Evolutionary conservation across 2,329 filamentous ascomycete species (phyloP).

Genomic region (Venturiaceae sp.): DNA sequence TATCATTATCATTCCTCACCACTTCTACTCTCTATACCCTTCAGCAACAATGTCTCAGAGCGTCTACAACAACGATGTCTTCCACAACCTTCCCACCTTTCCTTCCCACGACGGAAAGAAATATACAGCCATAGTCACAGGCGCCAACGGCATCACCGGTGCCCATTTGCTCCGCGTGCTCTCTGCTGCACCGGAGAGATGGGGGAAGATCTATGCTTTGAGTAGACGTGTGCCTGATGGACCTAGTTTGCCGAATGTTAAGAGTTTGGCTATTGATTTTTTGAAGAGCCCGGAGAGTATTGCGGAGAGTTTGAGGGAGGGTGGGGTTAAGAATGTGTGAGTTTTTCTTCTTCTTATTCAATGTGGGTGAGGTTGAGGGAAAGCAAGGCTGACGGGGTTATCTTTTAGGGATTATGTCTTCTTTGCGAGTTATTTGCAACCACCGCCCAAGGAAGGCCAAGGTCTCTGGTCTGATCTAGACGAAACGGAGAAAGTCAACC

Average conservation of each 20-base stretch:
- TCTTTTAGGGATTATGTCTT: conserved; percentile 43
- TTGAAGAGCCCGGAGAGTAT: conserved; percentile 19
- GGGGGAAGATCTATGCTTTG: conserved; percentile 36
- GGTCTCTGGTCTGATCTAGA: conserved; percentile 34
- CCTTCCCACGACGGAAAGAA: conserved; percentile 24
- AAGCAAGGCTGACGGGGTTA: conserved; percentile 37
- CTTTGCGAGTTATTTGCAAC: no score
- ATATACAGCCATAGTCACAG: conserved; percentile 37
- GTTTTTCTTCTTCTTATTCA: conserved; percentile 46
- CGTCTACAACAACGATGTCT: conserved; percentile 26
- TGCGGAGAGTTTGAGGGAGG: conserved; percentile 14
- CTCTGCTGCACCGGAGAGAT: conserved; percentile 30
- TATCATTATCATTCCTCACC: no score
- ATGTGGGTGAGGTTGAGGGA: conserved; percentile 38
- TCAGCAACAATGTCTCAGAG: no score
- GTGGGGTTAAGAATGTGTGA: conserved; percentile 25
- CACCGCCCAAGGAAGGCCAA: no score
- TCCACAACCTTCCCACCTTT: conserved; percentile 34
- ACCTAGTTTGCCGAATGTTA: conserved; percentile 19
- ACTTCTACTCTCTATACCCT: no score
- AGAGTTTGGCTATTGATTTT: conserved; percentile 25
- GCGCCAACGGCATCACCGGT: conserved; percentile 39
- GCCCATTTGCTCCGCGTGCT: conserved; percentile 34
- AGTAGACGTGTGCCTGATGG: conserved; percentile 29
- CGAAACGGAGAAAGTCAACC: conserved; percentile 33